Percentiles rank a stretch among this genome's conserved stretches.
Evolutionary conservation across 305 asterid species (phyloP).

Genomic region (Rubia peregrina): DNA sequence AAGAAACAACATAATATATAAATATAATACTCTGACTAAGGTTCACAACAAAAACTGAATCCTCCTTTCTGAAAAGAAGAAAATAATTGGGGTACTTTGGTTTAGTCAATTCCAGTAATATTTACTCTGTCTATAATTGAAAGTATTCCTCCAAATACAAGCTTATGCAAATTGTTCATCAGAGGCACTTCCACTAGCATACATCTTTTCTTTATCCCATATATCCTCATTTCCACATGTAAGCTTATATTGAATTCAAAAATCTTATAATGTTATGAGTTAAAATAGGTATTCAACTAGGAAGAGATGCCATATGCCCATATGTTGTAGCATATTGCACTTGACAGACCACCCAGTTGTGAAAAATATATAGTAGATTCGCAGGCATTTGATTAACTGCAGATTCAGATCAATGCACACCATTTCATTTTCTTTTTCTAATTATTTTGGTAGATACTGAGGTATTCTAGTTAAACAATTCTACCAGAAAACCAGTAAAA

Average conservation of each 20-base stretch:
- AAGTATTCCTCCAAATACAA: not conserved
- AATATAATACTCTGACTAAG: constrained; percentile 2
- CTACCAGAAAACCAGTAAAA: not conserved
- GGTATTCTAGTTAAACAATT: not conserved
- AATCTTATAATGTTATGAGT: not conserved
- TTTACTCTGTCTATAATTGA: not conserved
- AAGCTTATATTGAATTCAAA: not conserved
- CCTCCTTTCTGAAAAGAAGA: not conserved
- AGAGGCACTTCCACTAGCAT: not conserved
- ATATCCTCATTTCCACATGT: not conserved
- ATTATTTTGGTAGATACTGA: not conserved
- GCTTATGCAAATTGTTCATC: not conserved
- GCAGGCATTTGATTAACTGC: not conserved
- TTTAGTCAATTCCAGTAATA: not conserved
- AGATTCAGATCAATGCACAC: not conserved
- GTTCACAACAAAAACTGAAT: not conserved
- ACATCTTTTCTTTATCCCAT: not conserved
- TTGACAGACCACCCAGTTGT: not conserved
- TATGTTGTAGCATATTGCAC: not conserved
- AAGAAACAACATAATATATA: not conserved
- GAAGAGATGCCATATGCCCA: not conserved
- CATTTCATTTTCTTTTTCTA: not conserved
- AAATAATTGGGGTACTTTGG: not conserved
- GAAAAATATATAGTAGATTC: not conserved
- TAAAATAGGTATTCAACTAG: not conserved